Base-by-base conservation (phyloP, 768 basidiomycete genomes). In the Hemileccinum rubropunctum region DNA sequence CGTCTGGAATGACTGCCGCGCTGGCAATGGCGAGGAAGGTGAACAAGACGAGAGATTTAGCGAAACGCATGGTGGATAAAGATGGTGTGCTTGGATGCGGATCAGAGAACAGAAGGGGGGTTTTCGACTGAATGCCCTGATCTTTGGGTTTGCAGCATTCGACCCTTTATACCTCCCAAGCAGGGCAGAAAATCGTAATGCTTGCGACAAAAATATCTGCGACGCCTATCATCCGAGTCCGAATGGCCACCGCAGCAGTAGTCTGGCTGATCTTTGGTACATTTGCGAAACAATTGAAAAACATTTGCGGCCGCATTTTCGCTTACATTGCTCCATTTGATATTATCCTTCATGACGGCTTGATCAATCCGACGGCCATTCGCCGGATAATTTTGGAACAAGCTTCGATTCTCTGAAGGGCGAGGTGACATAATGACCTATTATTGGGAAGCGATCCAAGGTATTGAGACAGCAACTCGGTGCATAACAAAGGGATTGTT, bases 21-120 rank as follows among this genome's bases (percentile, higher is more conserved):
- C 26, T 41, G 18, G 53, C 30, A n/a, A 54, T 9, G 9, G 40
- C 48, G 28, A 54, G 48, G 36, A 50, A 54, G 28, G 28, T 26
- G 23, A 54, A 39, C 32, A 30, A 20, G 36, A 42, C 17, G 21
- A 54, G 39, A 27, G 40, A 27, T 42, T 42, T 37, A 7, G 48
- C 36, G 23, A 50, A 28, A 12, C 45, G 53, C 53, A 54, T 54
- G 48, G 17, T 50, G 45, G 38, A 17, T 4, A 20, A 20, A 18
- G 28, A 17, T 26, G 17, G 26, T 17, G 34, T 17, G 18, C 3
- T 18, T 15, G 18, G 26, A 15, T 21, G 15, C 21, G 37, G 42
- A 6, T 42, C 17, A 46, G 30, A 42, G 27, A 36, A 4, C 11
- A 13, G 9, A 14, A n/a, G 11, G 27, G 20, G 12, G 5, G 9